Base-by-base conservation (phyloP, 2,329 filamentous ascomycete species). In the Penicillium frequentans region DNA sequence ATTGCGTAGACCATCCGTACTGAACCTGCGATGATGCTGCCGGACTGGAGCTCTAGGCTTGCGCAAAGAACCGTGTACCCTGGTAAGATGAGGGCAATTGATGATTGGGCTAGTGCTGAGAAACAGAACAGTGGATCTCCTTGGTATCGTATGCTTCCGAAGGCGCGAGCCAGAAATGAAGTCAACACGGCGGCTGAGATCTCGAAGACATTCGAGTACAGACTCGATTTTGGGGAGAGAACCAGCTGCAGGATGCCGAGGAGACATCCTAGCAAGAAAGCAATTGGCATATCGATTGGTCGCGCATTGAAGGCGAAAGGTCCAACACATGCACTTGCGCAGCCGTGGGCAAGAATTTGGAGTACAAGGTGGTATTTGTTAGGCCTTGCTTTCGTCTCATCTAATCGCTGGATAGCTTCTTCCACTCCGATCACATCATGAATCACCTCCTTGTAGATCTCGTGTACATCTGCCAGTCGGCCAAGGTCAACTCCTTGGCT, bases 291-390 rank as follows among this genome's bases (percentile, higher is more conserved):
- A 70, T 96, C 91, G 66, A 93, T 88, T 42, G 87, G 84, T 3
- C 90, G 84, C 3, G 89, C 90, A 55, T 86, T 79, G 68, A 95
- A 96, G 3, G 89, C 90, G 67, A 95, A 95, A 0, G 90, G 90
- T 0, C 89, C 90, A 1, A 95, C 90, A 7, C 81, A 84, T 0
- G 86, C 88, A 13, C 89, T 91, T 1, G 91, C 90, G 6, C 92
- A 75, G 0, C 91, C 91, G 64, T 91, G 93, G 31, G 91, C 76
- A 1, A 86, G 73, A 1, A 96, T 85, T 13, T 83, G 71, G 13
- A 80, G 66, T 74, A 79, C 80, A 2, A 75, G 72, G 51, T 76
- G 74, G 62, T 81, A 88, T 65, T 87, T 86, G 55, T 80, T 77
- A 49, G 80, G 79, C 10, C 80, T 77, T n/a, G 75, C 75, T 64